A percentile compares a stretch with the other conserved stretches of the same genome.
Conservation (phyloP, 345 rosid species). For the Cardiospermum halicacabum region DNA sequence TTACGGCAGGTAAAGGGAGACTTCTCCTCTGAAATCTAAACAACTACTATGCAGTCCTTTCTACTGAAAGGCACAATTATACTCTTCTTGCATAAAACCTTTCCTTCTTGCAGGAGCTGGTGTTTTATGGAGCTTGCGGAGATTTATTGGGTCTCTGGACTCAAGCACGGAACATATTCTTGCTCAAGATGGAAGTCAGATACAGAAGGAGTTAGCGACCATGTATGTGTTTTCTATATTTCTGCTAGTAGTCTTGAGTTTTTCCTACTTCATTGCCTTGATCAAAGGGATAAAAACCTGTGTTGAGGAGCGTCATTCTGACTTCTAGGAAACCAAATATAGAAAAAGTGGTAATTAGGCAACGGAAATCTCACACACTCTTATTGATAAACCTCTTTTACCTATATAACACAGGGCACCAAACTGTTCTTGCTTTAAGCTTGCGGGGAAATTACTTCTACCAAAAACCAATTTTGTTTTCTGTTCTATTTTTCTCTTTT, state of each 20-base stretch:
- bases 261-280: background rate
- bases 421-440: background rate
- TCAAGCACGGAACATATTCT: conserved; percentile 59
- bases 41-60: background rate
- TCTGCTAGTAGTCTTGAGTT: conserved; percentile 9
- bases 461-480: background rate
- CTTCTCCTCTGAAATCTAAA: conserved; percentile 2
- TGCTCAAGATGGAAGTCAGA: conserved; percentile 50
- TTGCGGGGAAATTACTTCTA: conserved; percentile 2
- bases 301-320: background rate
- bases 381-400: background rate
- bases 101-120: conserved; percentile 38
- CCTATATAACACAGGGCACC: background rate
- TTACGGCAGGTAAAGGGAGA: conserved; percentile 29
- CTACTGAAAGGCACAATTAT: background rate
- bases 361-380: background rate
- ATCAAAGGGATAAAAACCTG: background rate
- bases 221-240: conserved; percentile 41
- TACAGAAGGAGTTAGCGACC: conserved; percentile 65
- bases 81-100: background rate
- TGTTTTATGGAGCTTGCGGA: conserved; percentile 31
- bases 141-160: conserved; percentile 28
- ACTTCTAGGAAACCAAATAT: background rate
- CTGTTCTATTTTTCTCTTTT: conserved; percentile 3
- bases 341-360: background rate